Conservation (phyloP, 345 rosid genomes). For the Camelina neglecta region DNA sequence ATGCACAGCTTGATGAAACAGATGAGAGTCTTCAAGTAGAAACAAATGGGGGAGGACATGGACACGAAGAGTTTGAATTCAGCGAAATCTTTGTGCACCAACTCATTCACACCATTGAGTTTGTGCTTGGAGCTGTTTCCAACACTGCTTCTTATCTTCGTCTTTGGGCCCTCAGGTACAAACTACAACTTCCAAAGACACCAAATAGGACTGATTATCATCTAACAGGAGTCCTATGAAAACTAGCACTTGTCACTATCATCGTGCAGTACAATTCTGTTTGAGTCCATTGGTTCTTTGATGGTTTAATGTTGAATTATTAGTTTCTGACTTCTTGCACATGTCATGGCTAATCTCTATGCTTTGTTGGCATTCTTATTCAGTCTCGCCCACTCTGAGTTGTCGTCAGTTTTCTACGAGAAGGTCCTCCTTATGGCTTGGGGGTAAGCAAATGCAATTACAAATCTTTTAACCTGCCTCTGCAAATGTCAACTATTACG, state of each 20-base stretch:
- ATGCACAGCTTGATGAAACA: conserved; percentile 58
- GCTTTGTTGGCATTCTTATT: not conserved
- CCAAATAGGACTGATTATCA: not conserved
- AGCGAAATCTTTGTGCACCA: conserved; percentile 96
- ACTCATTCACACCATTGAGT: conserved; percentile 95
- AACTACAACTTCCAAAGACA: not conserved
- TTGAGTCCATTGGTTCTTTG: not conserved
- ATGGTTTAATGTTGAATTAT: not conserved
- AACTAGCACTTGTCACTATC: not conserved
- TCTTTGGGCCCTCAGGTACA: conserved; percentile 94
- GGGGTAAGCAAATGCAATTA: conserved; percentile 61
- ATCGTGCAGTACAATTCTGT: not conserved
- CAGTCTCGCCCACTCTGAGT: conserved; percentile 95
- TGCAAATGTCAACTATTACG: not conserved
- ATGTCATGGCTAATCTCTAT: conserved; percentile 15
- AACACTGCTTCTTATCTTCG: conserved; percentile 98
- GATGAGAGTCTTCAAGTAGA: conserved; percentile 82
- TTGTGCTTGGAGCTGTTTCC: conserved; percentile 97
- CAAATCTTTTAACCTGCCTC: not conserved
- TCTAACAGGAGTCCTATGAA: not conserved
- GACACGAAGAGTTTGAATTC: conserved; percentile 91
- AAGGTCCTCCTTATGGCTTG: conserved; percentile 88
- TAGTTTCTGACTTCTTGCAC: not conserved
- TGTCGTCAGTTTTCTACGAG: conserved; percentile 93
- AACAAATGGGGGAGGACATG: conserved; percentile 63